Evolutionary conservation across 768 basidiomycete genomes (phyloP).

Genomic region (Pisolithus sp.): DNA sequence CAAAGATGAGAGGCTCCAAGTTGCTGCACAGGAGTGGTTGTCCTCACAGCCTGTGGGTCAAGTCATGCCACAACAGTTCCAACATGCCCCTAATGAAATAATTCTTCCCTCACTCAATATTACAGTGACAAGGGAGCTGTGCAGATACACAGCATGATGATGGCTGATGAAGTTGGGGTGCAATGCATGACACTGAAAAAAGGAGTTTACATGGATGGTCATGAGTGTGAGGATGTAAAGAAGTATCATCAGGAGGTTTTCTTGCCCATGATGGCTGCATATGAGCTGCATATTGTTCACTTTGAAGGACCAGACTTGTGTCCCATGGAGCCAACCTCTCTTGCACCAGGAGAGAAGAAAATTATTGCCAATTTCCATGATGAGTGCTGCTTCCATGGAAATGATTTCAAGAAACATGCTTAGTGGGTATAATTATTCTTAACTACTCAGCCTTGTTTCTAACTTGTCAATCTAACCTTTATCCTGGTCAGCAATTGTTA

Average conservation of each 20-base stretch:
- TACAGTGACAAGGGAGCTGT: constrained; percentile 17
- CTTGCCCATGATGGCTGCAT: constrained; percentile 16
- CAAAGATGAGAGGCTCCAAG: constrained; percentile 5
- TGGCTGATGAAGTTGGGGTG: constrained; percentile 12
- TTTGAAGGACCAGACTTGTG: constrained; percentile 16
- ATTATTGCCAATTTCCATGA: constrained; percentile 15
- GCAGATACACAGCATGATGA: constrained; percentile 10
- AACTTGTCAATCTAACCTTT: background rate
- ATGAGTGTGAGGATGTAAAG: background rate
- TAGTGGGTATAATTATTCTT: constrained; percentile 12
- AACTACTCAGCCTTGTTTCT: background rate
- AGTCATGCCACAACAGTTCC: constrained; percentile 26
- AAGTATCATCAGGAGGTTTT: constrained; percentile 13
- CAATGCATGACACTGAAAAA: background rate
- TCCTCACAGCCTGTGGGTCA: constrained; percentile 19
- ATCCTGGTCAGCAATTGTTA: constrained; percentile 8
- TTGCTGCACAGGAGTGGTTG: constrained; percentile 15
- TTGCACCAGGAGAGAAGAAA: constrained; percentile 17
- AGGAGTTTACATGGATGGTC: constrained; percentile 14
- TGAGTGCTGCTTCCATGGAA: constrained; percentile 14
- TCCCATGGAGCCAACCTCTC: constrained; percentile 9
- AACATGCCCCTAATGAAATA: constrained; percentile 18
- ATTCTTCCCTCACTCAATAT: constrained; percentile 29
- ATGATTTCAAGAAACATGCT: constrained; percentile 24
- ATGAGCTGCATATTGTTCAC: constrained; percentile 12